Conservation (phyloP, 495 filamentous ascomycete genomes). For the Cryomyces minteri region DNA sequence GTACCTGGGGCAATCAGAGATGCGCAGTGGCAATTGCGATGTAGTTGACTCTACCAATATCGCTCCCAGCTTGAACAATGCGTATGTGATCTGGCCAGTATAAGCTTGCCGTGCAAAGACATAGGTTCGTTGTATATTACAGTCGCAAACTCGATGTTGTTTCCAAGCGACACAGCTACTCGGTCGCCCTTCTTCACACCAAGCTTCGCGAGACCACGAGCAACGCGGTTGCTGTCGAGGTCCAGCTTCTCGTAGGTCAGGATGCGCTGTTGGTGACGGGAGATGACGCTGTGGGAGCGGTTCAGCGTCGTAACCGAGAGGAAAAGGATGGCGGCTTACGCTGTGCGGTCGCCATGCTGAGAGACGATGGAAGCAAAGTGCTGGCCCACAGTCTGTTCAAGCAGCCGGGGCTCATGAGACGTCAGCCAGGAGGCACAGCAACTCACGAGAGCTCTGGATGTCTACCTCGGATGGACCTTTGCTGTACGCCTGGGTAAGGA, state of each 20-base stretch:
- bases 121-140: conserved; percentile 19
- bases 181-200: conserved; percentile 74
- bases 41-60: conserved; percentile 39
- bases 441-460: conserved; percentile 1
- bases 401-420: conserved; percentile 41
- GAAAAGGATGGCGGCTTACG: conserved; percentile 30
- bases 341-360: conserved; percentile 53
- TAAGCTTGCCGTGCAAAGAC: neutral
- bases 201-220: conserved; percentile 48
- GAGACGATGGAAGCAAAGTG: conserved; percentile 61
- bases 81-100: conserved; percentile 46
- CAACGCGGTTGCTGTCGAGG: conserved; percentile 54
- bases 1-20: conserved; percentile 33
- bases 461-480: conserved; percentile 19
- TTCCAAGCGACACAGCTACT: conserved; percentile 74
- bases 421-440: neutral
- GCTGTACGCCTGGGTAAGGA: conserved; percentile 16
- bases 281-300: conserved; percentile 35
- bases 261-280: conserved; percentile 39
- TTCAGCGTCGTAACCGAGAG: neutral
- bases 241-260: conserved; percentile 64
- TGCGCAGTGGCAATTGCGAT: neutral
- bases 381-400: conserved; percentile 59
- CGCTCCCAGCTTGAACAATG: conserved; percentile 80
- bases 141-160: conserved; percentile 64